These are phyloP conservation scores for Lactifluus pinguis DNA, from an alignment of 768 basidiomycete genomes.

Conservation along the genomic window DNA sequence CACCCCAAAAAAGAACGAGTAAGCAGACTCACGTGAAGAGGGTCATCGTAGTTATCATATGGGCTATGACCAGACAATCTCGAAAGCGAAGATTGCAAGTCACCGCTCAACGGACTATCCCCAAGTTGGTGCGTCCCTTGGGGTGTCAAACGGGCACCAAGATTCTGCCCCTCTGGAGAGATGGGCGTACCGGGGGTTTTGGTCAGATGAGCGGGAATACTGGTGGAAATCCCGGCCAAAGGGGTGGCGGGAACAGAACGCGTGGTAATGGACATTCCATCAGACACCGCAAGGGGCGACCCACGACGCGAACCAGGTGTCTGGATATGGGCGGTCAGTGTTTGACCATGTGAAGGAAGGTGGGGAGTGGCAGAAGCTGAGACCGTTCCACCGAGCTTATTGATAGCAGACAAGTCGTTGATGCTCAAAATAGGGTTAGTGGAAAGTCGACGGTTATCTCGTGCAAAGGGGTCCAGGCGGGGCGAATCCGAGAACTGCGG, in stretches of 20 bases:
- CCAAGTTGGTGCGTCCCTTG: constrained; percentile 36
- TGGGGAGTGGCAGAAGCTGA: constrained; percentile 61
- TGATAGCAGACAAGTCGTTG: constrained; percentile 36
- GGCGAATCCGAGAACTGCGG: constrained; percentile 74
- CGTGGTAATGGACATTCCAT: constrained; percentile 47
- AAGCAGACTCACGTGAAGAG: constrained; percentile 35
- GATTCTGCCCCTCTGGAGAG: constrained; percentile 46
- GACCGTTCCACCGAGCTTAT: constrained; percentile 36
- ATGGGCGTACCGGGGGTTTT: constrained; percentile 64
- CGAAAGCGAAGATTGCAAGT: constrained; percentile 67
- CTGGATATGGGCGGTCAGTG: constrained; percentile 28
- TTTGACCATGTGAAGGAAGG: constrained; percentile 52
- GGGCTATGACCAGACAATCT: constrained; percentile 48
- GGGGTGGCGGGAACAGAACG: constrained; percentile 84
- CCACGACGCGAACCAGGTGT: constrained; percentile 57
- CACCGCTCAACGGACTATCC: constrained; percentile 43
- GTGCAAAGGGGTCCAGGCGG: constrained; percentile 47
- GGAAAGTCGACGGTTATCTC: constrained; percentile 59
- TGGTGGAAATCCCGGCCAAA: constrained; percentile 44
- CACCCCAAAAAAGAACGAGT: not conserved
- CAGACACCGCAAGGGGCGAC: constrained; percentile 60
- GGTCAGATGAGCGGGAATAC: constrained; percentile 38
- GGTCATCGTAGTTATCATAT: constrained; percentile 52
- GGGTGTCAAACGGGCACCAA: constrained; percentile 55
- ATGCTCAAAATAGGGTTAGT: constrained; percentile 65